Conservation (phyloP, 345 rosid species). For the Euphorbia tirucalli region DNA sequence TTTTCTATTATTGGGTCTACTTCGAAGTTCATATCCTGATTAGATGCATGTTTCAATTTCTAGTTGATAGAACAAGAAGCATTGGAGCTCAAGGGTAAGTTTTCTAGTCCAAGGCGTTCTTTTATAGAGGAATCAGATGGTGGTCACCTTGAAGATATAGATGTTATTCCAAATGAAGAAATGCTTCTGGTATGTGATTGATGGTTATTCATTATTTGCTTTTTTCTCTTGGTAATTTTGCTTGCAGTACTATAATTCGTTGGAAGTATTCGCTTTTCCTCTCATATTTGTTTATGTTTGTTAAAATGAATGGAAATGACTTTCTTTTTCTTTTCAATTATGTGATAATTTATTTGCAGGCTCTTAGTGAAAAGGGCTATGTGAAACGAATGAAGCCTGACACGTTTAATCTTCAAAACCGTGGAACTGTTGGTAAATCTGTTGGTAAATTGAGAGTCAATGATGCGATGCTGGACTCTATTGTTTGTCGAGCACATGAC, state of each 20-base stretch:
- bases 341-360: constrained; percentile 48
- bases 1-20: not conserved
- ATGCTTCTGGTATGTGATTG: constrained; percentile 64
- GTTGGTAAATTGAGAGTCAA: constrained; percentile 85
- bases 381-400: constrained; percentile 86
- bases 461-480: constrained; percentile 92
- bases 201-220: not conserved
- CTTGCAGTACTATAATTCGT: not conserved
- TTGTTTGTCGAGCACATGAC: constrained; percentile 91
- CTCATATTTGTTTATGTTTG: not conserved
- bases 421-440: constrained; percentile 96
- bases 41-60: not conserved
- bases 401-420: constrained; percentile 88
- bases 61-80: constrained; percentile 87
- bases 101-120: constrained; percentile 73
- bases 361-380: constrained; percentile 93
- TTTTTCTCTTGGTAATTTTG: not conserved
- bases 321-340: constrained; percentile 8
- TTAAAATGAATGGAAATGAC: not conserved
- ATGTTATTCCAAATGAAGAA: constrained; percentile 93
- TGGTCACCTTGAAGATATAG: constrained; percentile 87
- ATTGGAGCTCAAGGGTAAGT: constrained; percentile 75
- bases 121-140: constrained; percentile 72
- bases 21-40: not conserved
- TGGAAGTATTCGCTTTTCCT: not conserved